A percentile compares a stretch with the other conserved stretches of the same genome.
Evolutionary conservation across 352 stramenopile genomes (phyloP).

Genomic region (Pythium brachiatum): DNA sequence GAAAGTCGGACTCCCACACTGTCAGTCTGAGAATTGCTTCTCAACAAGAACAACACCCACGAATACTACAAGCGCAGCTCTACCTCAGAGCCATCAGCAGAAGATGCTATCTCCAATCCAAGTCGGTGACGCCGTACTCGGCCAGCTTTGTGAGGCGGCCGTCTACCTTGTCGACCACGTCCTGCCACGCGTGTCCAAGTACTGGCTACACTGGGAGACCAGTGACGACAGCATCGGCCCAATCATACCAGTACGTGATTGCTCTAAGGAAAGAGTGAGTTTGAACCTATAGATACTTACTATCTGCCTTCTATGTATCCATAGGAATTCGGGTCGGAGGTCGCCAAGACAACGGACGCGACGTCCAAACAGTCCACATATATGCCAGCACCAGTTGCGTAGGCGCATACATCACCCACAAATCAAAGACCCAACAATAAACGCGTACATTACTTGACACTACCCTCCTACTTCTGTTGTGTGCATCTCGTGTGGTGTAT

Average conservation of each 20-base stretch:
- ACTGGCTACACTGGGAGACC: constrained; percentile 43
- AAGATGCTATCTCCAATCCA: constrained; percentile 36
- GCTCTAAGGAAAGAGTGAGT: too few relatives aligned
- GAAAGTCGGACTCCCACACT: not conserved
- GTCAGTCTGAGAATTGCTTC: not conserved
- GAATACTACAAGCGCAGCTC: not conserved
- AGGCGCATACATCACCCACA: too few relatives aligned
- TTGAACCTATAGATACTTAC: too few relatives aligned
- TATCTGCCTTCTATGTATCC: not conserved
- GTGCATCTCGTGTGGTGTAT: too few relatives aligned
- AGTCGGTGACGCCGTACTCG: constrained; percentile 37
- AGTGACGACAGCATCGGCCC: constrained; percentile 22
- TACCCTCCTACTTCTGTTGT: too few relatives aligned
- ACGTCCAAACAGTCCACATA: not conserved
- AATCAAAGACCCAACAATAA: too few relatives aligned
- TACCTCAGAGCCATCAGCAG: not conserved
- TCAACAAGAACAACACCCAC: constrained; percentile 7
- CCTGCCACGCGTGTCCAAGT: constrained; percentile 42
- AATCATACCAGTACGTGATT: constrained; percentile 24
- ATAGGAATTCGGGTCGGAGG: not conserved
- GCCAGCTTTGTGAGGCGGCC: constrained; percentile 32
- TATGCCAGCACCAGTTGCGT: not conserved
- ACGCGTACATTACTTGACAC: too few relatives aligned
- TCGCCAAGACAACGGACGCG: not conserved
- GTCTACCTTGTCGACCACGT: constrained; percentile 43